phyloP scores from a whole-genome alignment of 441 rosid genomes.

The Bruguiera hainesii region DNA sequence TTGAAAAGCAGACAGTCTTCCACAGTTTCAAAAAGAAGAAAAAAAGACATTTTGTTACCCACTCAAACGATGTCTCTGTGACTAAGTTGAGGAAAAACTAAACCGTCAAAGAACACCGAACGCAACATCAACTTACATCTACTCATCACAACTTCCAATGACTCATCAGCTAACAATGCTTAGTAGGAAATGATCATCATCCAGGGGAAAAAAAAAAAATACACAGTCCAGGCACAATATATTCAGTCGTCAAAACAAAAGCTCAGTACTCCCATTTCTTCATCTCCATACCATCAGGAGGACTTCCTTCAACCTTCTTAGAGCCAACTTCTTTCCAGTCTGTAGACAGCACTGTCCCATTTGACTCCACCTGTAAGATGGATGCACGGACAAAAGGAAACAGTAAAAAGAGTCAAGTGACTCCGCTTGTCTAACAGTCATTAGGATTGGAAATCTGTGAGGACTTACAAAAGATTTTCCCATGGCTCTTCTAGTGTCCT shows the following conservation, averaged over 20 bases:
- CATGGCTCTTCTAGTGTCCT: slow-evolving; percentile 92
- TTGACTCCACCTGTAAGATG: slow-evolving; percentile 61
- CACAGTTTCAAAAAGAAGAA: too few species aligned
- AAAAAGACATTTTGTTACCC: too few species aligned
- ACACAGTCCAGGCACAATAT: background rate
- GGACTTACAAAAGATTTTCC: slow-evolving; percentile 85
- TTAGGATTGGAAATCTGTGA: background rate
- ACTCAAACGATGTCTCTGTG: too few species aligned
- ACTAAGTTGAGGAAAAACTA: too few species aligned
- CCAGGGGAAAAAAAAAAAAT: background rate
- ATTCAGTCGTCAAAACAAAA: background rate
- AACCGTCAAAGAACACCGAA: too few species aligned
- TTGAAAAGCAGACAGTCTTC: too few species aligned
- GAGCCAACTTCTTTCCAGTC: slow-evolving; percentile 84
- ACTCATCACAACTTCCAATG: too few species aligned
- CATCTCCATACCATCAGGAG: slow-evolving; percentile 91
- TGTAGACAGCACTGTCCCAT: slow-evolving; percentile 72
- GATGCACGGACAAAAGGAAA: slow-evolving; percentile 9
- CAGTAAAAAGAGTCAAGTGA: background rate
- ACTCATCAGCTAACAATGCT: too few species aligned
- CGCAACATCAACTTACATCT: too few species aligned
- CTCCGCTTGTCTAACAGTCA: background rate
- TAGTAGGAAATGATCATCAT: too few species aligned
- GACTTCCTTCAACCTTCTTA: slow-evolving; percentile 76
- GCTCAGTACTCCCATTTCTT: slow-evolving; percentile 66